Evolutionary conservation across 805 yeast genomes (phyloP), one percentile per base, ranked within the genome.

Genomic region (Torulaspora delbrueckii): DNA sequence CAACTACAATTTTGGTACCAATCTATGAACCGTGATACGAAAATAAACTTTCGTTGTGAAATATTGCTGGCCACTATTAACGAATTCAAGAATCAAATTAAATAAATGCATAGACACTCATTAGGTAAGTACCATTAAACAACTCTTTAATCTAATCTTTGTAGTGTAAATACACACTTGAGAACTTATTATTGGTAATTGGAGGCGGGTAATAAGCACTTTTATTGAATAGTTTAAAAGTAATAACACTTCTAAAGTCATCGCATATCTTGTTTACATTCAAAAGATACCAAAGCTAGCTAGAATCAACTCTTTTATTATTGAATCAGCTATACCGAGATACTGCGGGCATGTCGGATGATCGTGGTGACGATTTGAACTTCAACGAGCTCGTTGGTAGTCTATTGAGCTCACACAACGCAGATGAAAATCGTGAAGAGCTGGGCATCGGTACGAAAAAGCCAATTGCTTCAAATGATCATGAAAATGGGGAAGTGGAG

Each of bases 311-410:
- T 31, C 12, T 14, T 31, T 6, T 16, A 9, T 13, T 12, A 31
- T 5, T 16, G 10, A n/a, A 9, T 25, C 9, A 14, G 36, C 19
- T 9, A 10, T 14, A 5, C 19, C 5, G 34, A 16, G 18, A 31
- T 10, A 14, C 34, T 14, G 19, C 13, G 30, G 28, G 27, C 16
- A 56, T 56, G 59, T 54, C 59, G 48, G 55, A 51, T 43, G 59
- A 57, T n/a, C 53, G 55, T 35, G 55, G 53, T 24, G 66, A 56
- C 13, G 67, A 63, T 26, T 47, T 65, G 22, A 65, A 62, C 34
- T 55, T 65, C 39, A 61, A 56, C 34, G 67, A 60, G 36, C 55
- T 65, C 25, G 66, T 65, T 23, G 69, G 66, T 8, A 63, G 57
- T 35, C 42, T 63, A 18, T 48, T 65, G 26, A 57, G 57, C n/a